phyloP scores from a whole-genome alignment of 306 rosid species.

The Acmispon strigosus region DNA sequence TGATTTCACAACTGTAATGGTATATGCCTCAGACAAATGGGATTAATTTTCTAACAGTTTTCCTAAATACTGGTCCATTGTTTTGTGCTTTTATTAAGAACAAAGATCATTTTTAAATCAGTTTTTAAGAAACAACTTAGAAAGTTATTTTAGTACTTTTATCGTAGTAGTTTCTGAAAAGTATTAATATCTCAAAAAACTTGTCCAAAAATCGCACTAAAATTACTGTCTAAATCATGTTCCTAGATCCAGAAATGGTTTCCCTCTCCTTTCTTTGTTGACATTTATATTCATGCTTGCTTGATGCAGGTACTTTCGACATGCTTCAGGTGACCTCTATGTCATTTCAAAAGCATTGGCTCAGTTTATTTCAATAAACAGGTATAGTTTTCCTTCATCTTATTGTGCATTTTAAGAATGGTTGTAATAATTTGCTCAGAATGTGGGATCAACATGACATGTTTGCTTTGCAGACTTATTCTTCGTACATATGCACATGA shows the following conservation, averaged over 20 bases:
- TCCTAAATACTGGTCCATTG: neutral
- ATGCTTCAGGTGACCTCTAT: slow-evolving; percentile 54
- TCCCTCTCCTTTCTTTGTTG: neutral
- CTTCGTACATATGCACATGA: slow-evolving; percentile 67
- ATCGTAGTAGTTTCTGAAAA: neutral
- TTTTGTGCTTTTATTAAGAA: neutral
- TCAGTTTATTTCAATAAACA: slow-evolving; percentile 57
- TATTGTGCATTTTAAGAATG: neutral
- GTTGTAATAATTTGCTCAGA: neutral
- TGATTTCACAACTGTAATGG: neutral
- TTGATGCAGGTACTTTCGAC: slow-evolving; percentile 55
- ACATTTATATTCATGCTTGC: slow-evolving; percentile 10
- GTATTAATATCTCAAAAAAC: neutral
- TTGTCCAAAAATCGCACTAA: neutral
- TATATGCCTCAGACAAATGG: neutral
- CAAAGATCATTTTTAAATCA: neutral
- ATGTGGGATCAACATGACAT: slow-evolving; percentile 7
- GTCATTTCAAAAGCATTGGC: slow-evolving; percentile 65
- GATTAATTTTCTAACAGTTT: neutral
- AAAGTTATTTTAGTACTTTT: neutral
- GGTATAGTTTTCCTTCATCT: slow-evolving; percentile 24
- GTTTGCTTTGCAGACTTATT: slow-evolving; percentile 38
- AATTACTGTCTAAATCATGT: neutral
- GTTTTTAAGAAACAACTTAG: neutral
- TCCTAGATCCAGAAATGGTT: neutral